Conservation (phyloP, 2,329 filamentous ascomycete species). For the Monosporascus sp. region DNA sequence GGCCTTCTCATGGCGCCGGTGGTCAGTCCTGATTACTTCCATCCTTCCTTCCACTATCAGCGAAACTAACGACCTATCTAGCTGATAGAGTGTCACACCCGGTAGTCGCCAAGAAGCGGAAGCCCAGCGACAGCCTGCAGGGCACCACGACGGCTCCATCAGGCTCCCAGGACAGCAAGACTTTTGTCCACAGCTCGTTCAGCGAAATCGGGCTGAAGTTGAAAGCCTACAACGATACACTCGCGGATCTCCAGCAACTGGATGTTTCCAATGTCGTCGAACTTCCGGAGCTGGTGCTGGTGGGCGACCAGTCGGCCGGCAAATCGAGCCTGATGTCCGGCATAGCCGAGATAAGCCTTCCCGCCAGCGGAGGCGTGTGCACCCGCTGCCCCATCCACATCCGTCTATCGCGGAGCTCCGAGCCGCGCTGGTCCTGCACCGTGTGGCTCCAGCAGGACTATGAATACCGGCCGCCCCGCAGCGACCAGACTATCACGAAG, state of each 20-base stretch:
- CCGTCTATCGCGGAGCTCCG: slow-evolving; percentile 50
- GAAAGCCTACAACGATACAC: slow-evolving; percentile 56
- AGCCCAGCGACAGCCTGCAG: too few relatives aligned
- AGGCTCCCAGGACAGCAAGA: too few relatives aligned
- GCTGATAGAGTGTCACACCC: too few relatives aligned
- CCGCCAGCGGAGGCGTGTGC: slow-evolving; percentile 37
- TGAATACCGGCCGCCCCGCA: slow-evolving; percentile 35
- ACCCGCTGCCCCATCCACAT: slow-evolving; percentile 77
- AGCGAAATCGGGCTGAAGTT: slow-evolving; percentile 51
- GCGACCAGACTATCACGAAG: slow-evolving; percentile 28
- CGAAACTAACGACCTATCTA: too few relatives aligned
- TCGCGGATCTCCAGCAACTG: slow-evolving; percentile 61
- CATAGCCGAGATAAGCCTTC: slow-evolving; percentile 40
- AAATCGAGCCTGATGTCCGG: slow-evolving; percentile 54
- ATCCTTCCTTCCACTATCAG: too few relatives aligned
- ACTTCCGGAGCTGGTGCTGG: slow-evolving; percentile 70
- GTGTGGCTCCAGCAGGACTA: slow-evolving; percentile 61
- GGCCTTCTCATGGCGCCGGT: too few relatives aligned
- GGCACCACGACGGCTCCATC: too few relatives aligned
- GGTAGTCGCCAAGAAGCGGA: too few relatives aligned
- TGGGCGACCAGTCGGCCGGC: slow-evolving; percentile 77
- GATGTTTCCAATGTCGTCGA: slow-evolving; percentile 64
- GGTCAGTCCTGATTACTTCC: too few relatives aligned
- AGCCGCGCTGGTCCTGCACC: slow-evolving; percentile 56
- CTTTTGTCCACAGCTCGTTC: slow-evolving; percentile 25